Evolutionary conservation across 106 monocot species (phyloP), one percentile per base, ranked within the genome.

Genomic region (Apostasia ramifera): DNA sequence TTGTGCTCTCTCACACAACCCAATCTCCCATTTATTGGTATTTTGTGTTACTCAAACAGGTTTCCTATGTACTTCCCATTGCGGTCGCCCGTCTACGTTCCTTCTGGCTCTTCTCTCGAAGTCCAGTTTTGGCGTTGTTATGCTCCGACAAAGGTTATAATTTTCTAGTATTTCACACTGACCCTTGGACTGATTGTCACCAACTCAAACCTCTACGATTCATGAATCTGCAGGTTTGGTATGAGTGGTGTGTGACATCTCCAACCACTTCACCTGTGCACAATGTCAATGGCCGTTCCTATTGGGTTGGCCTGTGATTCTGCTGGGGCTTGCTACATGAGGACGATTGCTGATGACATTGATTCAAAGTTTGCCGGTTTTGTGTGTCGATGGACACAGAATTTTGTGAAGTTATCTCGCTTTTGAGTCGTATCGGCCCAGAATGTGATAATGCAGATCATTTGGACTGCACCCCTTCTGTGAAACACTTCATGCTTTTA

Each of bases 51-150:
- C 4, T 47, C 13, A 2, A 6, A 7, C 78, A 95, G 95, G 95
- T 95, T 95, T 71, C 86, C 95, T 3, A 86, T 95, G 51, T 95
- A 86, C 70, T 95, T 95, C 66, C 95, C 95, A 38, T 48, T 95
- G 67, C 57, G 86, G 66, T 86, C 68, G 40, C 95, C 95, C 37
- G 60, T 92, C 1, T 76, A 40, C 49, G 81, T 91, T 39, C 73
- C 82, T 38, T 9, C 69, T 2, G 88, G 83, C 2, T 79, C 82
- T 47, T 63, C 73, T 41, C 37, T 95, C 44, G 88, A 95, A 82
- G 82, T 84, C 53, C 82, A 92, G 57, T 86, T 92, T 47, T 95
- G 91, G 95, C 83, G 95, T 2, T 92, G 88, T 41, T 82, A 81
- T 71, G 79, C 77, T 40, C 8, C 88, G 15, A 58, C 94, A 8